Percentiles rank a stretch among this genome's conserved stretches.
Evolutionary conservation across 2,329 filamentous ascomycete species (phyloP).

Genomic region (Teratosphaeria epicoccoides): DNA sequence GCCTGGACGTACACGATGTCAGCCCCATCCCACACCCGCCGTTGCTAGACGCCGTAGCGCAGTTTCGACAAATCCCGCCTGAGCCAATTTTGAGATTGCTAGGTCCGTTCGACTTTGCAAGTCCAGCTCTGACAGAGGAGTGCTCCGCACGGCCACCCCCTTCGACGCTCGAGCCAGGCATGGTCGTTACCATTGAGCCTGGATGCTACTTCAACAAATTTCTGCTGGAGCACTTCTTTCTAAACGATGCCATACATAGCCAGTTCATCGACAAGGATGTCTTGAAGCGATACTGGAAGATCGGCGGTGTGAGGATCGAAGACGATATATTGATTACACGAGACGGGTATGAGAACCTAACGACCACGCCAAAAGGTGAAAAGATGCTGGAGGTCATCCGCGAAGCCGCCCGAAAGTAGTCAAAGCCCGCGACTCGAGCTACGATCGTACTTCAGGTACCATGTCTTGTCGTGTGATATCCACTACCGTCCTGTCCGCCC

Average conservation of each 20-base stretch:
- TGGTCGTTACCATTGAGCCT: conserved; percentile 88
- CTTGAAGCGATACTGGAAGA: conserved; percentile 57
- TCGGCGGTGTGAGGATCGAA: conserved; percentile 87
- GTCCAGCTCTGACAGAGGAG: neutral
- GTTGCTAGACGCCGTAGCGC: neutral
- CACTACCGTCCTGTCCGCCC: neutral
- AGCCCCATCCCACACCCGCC: conserved; percentile 22
- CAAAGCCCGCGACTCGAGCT: neutral
- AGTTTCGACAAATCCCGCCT: neutral
- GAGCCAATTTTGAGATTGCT: neutral
- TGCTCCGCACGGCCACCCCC: neutral
- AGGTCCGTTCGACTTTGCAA: neutral
- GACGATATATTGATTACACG: conserved; percentile 73
- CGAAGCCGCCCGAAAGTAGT: neutral
- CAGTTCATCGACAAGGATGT: conserved; percentile 55
- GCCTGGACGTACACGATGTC: conserved; percentile 40
- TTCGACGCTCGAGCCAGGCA: conserved; percentile 44
- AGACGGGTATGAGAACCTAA: conserved; percentile 72
- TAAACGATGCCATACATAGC: conserved; percentile 47
- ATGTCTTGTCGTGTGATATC: neutral
- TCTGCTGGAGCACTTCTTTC: conserved; percentile 56
- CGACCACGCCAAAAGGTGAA: conserved; percentile 54
- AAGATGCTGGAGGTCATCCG: conserved; percentile 22
- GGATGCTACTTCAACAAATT: conserved; percentile 69
- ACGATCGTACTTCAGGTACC: neutral